Base-by-base conservation (phyloP, 2,329 filamentous ascomycete genomes). In the Phialophora tarda region DNA sequence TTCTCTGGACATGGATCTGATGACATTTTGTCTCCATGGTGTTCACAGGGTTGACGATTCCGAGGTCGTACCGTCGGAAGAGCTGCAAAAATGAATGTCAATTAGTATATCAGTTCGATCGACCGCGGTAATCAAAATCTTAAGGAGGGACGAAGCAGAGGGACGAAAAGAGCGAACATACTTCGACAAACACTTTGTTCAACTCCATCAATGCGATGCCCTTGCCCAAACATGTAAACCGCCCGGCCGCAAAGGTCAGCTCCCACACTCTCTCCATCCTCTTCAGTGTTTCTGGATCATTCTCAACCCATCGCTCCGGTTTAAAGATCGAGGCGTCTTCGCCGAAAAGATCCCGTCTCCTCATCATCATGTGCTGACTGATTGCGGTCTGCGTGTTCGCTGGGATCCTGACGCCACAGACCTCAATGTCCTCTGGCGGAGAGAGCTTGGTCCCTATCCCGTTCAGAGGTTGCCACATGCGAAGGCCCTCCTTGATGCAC, bases 401-500 rank as follows among this genome's bases (percentile, higher is more conserved):
- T 6, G 62, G 62, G 55, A 63, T 50, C n/a, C 30, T 17, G 6
- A 41, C 26, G n/a, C 61, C 61, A 57, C 41, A 14, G 23, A 63
- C 28, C 26, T 78, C 77, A 10, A 48, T 34, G 54, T 78, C 80
- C 11, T 77, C 76, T 3, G 72, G 72, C 7, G 80, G 78, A 17
- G 80, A 76, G 2, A 77, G 65, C 51, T 75, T 74, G 26, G 71
- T 50, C 24, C 38, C 30, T 8, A 59, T 48, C 14, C 57, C 57
- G 38, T 48, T 50, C 41, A 59, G 44, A 26, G 57, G 57, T 26
- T 48, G 57, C 38, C 38, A 59, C 71, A 92, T 74, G 11, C 91
- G 86, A 79, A 93, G 91, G 3, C 88, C 86, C 76, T 95, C 91
- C 74, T 93, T 91, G 72, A 94, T 84, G 62, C 87, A 88, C 3